These are phyloP conservation scores for Chrysoporthe deuterocubensis DNA, from an alignment of 2,329 filamentous ascomycete genomes.

Conservation along the genomic window DNA sequence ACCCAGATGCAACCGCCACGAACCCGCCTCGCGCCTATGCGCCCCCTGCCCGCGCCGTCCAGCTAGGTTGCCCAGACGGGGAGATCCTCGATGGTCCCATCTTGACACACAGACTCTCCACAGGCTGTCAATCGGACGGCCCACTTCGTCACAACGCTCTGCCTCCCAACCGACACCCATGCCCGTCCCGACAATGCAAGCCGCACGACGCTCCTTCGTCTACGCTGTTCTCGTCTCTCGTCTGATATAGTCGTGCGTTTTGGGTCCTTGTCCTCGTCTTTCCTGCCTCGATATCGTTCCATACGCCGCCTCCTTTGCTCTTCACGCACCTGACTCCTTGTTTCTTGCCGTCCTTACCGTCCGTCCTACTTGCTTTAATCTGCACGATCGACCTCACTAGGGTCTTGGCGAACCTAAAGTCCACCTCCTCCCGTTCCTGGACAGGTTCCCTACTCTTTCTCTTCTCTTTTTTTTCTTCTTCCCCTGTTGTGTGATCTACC, in stretches of 20 bases:
- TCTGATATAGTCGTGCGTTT: slow-evolving; percentile 22
- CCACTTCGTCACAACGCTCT: slow-evolving; percentile 19
- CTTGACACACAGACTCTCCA: slow-evolving; percentile 23
- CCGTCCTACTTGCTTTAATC: slow-evolving; percentile 3
- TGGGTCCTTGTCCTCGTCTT: slow-evolving; percentile 10
- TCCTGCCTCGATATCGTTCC: background rate
- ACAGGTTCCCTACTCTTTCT: slow-evolving; percentile 27
- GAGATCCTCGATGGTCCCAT: slow-evolving; percentile 7
- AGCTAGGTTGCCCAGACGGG: background rate
- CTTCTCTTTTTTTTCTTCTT: background rate
- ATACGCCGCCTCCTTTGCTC: background rate
- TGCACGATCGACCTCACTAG: slow-evolving; percentile 5
- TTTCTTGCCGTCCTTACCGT: slow-evolving; percentile 11
- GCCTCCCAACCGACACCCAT: background rate
- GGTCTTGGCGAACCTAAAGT: slow-evolving; percentile 22
- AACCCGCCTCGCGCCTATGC: slow-evolving; percentile 11
- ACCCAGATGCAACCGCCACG: slow-evolving; percentile 19
- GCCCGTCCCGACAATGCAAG: slow-evolving; percentile 10
- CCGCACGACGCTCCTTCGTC: slow-evolving; percentile 20
- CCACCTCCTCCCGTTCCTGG: background rate
- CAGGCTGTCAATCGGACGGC: slow-evolving; percentile 24
- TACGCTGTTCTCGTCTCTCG: slow-evolving; percentile 2
- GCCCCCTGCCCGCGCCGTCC: slow-evolving; percentile 8
- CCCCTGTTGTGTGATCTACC: slow-evolving; percentile 10
- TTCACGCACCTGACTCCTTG: background rate